Evolutionary conservation across 1,139 yeast species (phyloP).

Genomic region (Lodderomyces oxycetoniae): DNA sequence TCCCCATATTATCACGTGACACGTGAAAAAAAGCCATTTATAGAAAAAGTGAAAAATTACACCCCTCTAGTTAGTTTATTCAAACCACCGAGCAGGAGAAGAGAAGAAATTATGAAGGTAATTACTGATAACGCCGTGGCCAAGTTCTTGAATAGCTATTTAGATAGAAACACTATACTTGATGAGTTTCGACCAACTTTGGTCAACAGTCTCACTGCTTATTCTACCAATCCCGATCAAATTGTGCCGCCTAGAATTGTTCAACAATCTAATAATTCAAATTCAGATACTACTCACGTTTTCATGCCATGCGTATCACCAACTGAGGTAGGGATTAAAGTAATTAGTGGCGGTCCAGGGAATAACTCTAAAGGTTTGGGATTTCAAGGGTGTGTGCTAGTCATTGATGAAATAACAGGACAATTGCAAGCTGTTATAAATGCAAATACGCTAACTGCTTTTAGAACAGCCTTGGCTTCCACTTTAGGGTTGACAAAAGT

Average conservation of each 20-base stretch:
- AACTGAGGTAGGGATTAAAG: slow-evolving; percentile 41
- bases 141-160: slow-evolving; percentile 15
- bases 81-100: too few relatives aligned
- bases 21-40: too few relatives aligned
- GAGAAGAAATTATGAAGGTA: too few relatives aligned
- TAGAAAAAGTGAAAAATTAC: too few relatives aligned
- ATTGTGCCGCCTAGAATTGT: slow-evolving; percentile 37
- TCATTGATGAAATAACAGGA: slow-evolving; percentile 50
- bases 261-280: slow-evolving; percentile 22
- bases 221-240: slow-evolving; percentile 20
- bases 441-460: slow-evolving; percentile 59
- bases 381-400: slow-evolving; percentile 49
- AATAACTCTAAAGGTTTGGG: slow-evolving; percentile 36
- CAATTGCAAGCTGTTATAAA: slow-evolving; percentile 49
- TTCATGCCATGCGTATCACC: slow-evolving; percentile 64
- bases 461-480: slow-evolving; percentile 62
- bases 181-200: slow-evolving; percentile 26
- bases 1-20: too few relatives aligned
- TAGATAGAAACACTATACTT: slow-evolving; percentile 20
- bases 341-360: slow-evolving; percentile 46
- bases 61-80: too few relatives aligned
- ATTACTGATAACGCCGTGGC: slow-evolving; percentile 24
- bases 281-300: slow-evolving; percentile 43
- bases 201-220: slow-evolving; percentile 20
- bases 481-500: slow-evolving; percentile 43